Base-by-base conservation (phyloP, 2,329 filamentous ascomycete species). In the Elsinoe fawcettii region DNA sequence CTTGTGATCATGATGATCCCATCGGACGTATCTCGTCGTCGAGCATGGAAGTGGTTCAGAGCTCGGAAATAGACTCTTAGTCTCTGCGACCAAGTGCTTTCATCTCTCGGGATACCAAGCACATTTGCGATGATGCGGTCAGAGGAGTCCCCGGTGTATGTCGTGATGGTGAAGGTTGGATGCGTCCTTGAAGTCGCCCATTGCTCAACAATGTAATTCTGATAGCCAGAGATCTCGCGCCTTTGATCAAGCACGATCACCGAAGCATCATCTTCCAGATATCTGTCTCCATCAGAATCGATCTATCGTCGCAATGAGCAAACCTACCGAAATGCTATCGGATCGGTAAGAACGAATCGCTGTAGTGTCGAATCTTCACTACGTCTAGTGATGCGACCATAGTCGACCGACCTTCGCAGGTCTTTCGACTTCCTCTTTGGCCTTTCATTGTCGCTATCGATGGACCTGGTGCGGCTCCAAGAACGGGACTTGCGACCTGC, bases 1-100 rank as follows among this genome's bases (percentile, higher is more conserved):
- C 96, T 96, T 4, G 93, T 97, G 58, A 96, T 86, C 87, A 96
- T 95, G 60, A 97, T 74, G 60, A 87, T 86, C 5, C 93, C 93
- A 12, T 95, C 74, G 1, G 82, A 78, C 0, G 92, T 96, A 55
- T 95, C 85, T 69, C 88, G 90, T 32, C 85, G 84, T 41, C 89
- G 81, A 1, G 91, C 90, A 76, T 96, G 88, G 65, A 87, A 92
- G 67, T 95, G 84, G 58, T 87, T 84, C 55, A 96, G 81, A 1
- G 90, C 88, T 62, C 86, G 86, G 75, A 96, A 93, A 71, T 96
- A 97, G 56, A 90, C 76, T 55, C 85, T 82, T 60, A 97, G 73
- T 60, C 86, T 81, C 1, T 83, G 80, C 2, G 90, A 92, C 91
- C 92, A 96, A 41, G 80, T 75, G 7, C 75, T 78, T 69, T 95